Conservation (phyloP, 148 eudicot genomes). For the Spergularia bocconei region DNA sequence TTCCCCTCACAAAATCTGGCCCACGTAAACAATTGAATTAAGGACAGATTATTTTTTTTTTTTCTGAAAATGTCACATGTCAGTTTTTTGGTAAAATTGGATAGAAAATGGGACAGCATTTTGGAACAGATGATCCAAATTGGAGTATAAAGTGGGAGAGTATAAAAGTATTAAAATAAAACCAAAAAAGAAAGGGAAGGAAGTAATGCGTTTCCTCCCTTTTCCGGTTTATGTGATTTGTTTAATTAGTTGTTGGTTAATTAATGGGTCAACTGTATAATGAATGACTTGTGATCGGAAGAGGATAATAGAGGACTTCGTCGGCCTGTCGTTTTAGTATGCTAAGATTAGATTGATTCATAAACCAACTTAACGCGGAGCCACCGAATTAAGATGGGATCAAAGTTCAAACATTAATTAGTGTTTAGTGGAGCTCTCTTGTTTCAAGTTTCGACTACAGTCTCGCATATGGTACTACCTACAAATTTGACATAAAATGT, state of each 20-base stretch:
- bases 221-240: neutral
- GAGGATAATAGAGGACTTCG: neutral
- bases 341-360: neutral
- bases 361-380: neutral
- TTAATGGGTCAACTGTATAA: neutral
- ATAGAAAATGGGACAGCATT: no score
- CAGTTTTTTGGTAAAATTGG: no score
- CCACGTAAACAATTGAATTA: no score
- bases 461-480: no score
- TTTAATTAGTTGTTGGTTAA: neutral
- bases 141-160: no score
- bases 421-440: neutral
- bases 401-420: neutral
- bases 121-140: no score
- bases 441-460: no score
- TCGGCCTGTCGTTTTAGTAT: neutral
- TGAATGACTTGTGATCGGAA: neutral
- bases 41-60: no score
- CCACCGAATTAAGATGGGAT: neutral
- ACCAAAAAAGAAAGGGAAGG: neutral
- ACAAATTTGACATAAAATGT: no score
- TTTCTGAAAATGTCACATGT: no score
- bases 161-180: no score
- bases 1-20: no score
- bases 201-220: neutral